phyloP scores from a whole-genome alignment of 2,329 filamentous ascomycete species.

The Onygena corvina region DNA sequence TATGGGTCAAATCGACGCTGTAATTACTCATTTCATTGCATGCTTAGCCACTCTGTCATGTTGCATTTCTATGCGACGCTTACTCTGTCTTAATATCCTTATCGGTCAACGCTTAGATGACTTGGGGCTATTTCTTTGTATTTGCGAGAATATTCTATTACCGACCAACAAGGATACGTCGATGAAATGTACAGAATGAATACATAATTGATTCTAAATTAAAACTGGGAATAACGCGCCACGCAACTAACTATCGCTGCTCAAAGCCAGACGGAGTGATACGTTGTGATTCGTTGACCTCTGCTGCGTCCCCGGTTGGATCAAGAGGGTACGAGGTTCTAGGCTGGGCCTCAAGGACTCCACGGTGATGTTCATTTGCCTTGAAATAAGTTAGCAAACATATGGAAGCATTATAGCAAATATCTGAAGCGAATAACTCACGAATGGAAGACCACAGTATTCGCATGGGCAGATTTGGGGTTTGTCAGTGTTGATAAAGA shows the following conservation, averaged over 20 bases:
- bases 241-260: slow-evolving; percentile 42
- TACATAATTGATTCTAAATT: slow-evolving; percentile 2
- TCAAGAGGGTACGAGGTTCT: slow-evolving; percentile 69
- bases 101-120: background rate
- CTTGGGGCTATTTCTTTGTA: background rate
- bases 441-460: slow-evolving; percentile 89
- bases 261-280: slow-evolving; percentile 38
- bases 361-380: slow-evolving; percentile 82
- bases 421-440: slow-evolving; percentile 40
- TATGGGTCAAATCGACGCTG: slow-evolving; percentile 64
- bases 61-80: background rate
- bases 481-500: slow-evolving; percentile 98
- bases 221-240: slow-evolving; percentile 9
- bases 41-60: background rate
- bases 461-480: slow-evolving; percentile 80
- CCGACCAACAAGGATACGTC: background rate
- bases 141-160: background rate
- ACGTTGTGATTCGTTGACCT: slow-evolving; percentile 47
- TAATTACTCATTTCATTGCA: slow-evolving; percentile 22
- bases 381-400: slow-evolving; percentile 29
- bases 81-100: background rate
- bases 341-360: slow-evolving; percentile 70
- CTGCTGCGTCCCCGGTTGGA: slow-evolving; percentile 46
- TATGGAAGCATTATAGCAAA: background rate
- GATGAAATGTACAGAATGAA: slow-evolving; percentile 2